phyloP scores from a whole-genome alignment of 768 basidiomycete genomes.

The Dioszegia crocea region DNA sequence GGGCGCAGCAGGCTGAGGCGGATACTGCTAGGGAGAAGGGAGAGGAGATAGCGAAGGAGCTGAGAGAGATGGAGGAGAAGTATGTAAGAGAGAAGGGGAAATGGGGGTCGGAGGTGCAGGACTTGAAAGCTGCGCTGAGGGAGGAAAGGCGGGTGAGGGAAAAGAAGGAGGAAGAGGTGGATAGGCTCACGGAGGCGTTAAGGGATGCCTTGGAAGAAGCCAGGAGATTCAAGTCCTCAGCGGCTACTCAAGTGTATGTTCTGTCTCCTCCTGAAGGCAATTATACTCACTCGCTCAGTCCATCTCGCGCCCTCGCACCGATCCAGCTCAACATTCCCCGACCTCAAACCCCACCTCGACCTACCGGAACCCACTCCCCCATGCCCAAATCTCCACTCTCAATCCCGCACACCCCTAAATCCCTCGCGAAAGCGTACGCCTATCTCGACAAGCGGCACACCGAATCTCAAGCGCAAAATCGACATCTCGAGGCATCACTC shows the following conservation, averaged over 20 bases:
- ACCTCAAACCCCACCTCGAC: conserved; percentile 6
- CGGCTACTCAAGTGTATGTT: neutral
- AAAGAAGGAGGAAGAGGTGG: conserved; percentile 25
- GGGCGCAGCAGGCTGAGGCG: conserved; percentile 8
- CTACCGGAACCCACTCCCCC: neutral
- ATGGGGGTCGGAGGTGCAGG: neutral
- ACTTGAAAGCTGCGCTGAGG: neutral
- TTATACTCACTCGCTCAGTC: neutral
- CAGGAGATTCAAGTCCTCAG: neutral
- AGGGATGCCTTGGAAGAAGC: neutral
- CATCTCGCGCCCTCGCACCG: conserved; percentile 4
- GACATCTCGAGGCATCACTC: neutral
- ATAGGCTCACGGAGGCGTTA: conserved; percentile 3
- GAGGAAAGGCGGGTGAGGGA: conserved; percentile 20
- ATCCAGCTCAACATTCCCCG: neutral
- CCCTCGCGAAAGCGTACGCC: conserved; percentile 6
- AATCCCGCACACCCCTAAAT: neutral
- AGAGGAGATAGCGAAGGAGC: neutral
- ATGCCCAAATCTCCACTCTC: conserved; percentile 1
- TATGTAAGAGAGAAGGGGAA: neutral
- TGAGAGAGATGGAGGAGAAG: neutral
- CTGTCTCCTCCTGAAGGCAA: too few relatives aligned
- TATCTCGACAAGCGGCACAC: conserved; percentile 23
- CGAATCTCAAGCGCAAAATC: neutral
- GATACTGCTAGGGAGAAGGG: neutral